Evolutionary conservation across 129 eudicot species (phyloP).

Genomic region (Flaveria linearis): DNA sequence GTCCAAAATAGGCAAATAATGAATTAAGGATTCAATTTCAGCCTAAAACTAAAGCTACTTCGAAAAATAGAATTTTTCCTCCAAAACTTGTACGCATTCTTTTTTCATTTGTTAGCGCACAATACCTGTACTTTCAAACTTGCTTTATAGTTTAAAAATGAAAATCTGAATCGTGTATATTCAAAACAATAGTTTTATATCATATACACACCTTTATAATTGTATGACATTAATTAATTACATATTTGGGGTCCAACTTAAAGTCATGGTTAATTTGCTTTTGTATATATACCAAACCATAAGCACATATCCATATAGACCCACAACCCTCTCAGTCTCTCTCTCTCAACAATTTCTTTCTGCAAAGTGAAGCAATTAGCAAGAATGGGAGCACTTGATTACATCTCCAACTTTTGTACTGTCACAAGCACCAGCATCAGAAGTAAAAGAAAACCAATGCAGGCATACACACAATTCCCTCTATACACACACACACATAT

Average conservation of each 20-base stretch:
- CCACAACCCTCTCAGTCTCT: constrained; percentile 21
- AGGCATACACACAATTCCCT: constrained; percentile 47
- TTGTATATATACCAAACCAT: constrained; percentile 43
- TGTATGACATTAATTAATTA: constrained; percentile 15
- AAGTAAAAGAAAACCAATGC: constrained; percentile 73
- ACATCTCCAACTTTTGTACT: constrained; percentile 79
- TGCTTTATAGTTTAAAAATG: background rate
- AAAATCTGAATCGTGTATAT: constrained; percentile 6
- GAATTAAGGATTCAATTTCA: background rate
- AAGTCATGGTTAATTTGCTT: constrained; percentile 22
- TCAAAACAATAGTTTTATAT: background rate
- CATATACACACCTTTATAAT: background rate
- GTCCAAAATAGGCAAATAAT: background rate
- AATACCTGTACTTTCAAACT: background rate
- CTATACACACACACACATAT: background rate
- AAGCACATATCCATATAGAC: constrained; percentile 31
- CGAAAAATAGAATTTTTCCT: constrained; percentile 3
- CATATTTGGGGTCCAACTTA: constrained; percentile 30
- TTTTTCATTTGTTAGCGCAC: background rate
- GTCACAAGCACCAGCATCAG: constrained; percentile 74
- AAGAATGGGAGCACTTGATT: constrained; percentile 91
- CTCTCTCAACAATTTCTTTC: constrained; percentile 26
- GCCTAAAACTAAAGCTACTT: background rate
- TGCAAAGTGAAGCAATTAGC: constrained; percentile 19
- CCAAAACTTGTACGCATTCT: background rate